Percentiles rank a stretch among this genome's conserved stretches.
These are phyloP conservation scores for Capsicum rhomboideum DNA, from an alignment of 257 asterid genomes.

Conservation along the genomic window DNA sequence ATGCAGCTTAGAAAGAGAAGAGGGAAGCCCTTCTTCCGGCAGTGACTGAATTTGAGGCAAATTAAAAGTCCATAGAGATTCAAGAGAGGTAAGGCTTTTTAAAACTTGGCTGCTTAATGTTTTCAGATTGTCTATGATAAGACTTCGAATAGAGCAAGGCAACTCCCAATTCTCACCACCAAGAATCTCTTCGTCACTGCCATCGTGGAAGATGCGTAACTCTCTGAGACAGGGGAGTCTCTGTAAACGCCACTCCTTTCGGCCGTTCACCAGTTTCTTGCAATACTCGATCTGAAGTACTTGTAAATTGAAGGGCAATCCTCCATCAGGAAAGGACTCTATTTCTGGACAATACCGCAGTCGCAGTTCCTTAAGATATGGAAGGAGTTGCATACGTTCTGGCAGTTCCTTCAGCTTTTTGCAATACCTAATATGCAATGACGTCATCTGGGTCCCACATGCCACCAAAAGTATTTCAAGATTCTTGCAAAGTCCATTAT, in stretches of 20 bases:
- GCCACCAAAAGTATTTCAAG: not conserved
- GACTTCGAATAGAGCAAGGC: not conserved
- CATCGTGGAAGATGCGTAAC: accelerated
- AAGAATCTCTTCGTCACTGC: not conserved
- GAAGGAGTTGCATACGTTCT: not conserved
- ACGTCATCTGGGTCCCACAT: not conserved
- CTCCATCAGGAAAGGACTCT: not conserved
- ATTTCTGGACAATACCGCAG: not conserved
- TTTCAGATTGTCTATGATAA: not conserved
- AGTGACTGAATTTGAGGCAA: not conserved
- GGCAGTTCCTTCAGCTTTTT: not conserved
- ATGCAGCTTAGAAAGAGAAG: not conserved
- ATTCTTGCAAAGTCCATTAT: accelerated
- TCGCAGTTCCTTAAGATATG: not conserved
- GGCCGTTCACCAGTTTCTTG: not conserved
- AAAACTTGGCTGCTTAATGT: not conserved
- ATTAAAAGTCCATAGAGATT: accelerated
- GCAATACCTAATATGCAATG: accelerated
- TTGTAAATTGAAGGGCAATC: slow-evolving; percentile 3
- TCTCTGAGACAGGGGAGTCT: not conserved
- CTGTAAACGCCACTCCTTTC: not conserved
- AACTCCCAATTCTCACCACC: not conserved
- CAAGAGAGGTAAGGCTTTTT: slow-evolving; percentile 4
- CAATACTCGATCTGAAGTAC: accelerated
- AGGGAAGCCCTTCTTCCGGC: not conserved